Conservation (phyloP, 768 basidiomycete species). For the Pleurotus sapidus region DNA sequence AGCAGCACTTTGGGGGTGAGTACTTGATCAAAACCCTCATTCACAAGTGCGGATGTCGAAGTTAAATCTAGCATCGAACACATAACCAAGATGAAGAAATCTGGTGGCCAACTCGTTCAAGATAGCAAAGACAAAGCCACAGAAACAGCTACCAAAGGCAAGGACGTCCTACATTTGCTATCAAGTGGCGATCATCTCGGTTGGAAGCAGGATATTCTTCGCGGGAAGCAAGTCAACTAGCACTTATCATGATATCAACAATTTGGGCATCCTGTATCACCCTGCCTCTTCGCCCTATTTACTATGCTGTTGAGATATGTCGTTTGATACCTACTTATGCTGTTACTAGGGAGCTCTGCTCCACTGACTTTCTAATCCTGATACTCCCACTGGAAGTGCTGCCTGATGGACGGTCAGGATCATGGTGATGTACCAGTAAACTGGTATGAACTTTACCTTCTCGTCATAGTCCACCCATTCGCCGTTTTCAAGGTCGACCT, state of each 20-base stretch:
- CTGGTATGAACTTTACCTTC: conserved; percentile 49
- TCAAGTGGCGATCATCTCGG: neutral
- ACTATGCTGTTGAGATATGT: neutral
- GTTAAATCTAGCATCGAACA: conserved; percentile 40
- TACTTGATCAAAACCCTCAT: neutral
- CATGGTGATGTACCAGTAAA: neutral
- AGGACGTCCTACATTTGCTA: conserved; percentile 1
- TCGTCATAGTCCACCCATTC: conserved; percentile 93
- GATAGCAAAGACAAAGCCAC: conserved; percentile 30
- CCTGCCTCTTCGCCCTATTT: neutral
- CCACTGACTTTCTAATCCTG: conserved; percentile 64
- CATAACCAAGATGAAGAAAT: conserved; percentile 40
- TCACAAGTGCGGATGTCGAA: no score
- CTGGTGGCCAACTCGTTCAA: conserved; percentile 25
- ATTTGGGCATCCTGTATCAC: no score
- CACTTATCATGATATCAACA: no score
- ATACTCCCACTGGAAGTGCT: conserved; percentile 66
- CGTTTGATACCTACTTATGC: neutral
- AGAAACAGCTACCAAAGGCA: conserved; percentile 22
- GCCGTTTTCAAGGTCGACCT: conserved; percentile 63
- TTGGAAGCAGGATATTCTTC: conserved; percentile 20
- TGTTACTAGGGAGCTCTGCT: conserved; percentile 45
- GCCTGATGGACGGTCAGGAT: conserved; percentile 32
- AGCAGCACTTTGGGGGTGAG: conserved; percentile 52
- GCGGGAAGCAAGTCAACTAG: conserved; percentile 14